These are phyloP conservation scores for Phyllachora maydis DNA, from an alignment of 2,329 filamentous ascomycete genomes.

Conservation along the genomic window DNA sequence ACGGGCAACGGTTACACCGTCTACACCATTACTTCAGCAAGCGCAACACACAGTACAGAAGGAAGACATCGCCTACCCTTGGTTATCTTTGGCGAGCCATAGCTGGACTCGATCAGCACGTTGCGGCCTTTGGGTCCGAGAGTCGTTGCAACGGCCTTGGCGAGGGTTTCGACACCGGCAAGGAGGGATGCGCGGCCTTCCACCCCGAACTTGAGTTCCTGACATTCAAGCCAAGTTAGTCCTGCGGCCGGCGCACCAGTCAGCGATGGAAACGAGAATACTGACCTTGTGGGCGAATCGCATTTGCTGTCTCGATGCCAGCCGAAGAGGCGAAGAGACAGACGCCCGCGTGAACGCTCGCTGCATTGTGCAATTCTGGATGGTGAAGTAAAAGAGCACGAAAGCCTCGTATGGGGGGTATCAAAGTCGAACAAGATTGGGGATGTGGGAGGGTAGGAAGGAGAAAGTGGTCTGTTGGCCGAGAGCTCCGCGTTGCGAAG, in stretches of 20 bases:
- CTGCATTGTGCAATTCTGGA: slow-evolving; percentile 88
- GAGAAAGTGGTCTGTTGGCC: too few relatives aligned
- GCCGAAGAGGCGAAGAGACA: slow-evolving; percentile 47
- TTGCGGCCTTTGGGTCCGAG: slow-evolving; percentile 96
- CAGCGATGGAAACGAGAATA: too few relatives aligned
- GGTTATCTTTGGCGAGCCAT: slow-evolving; percentile 97
- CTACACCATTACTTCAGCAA: slow-evolving; percentile 17
- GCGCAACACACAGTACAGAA: too few relatives aligned
- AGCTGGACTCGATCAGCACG: slow-evolving; percentile 95
- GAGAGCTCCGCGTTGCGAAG: too few relatives aligned
- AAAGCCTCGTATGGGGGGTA: too few relatives aligned
- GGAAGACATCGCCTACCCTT: slow-evolving; percentile 46
- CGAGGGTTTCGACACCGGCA: slow-evolving; percentile 88
- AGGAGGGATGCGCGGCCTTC: slow-evolving; percentile 79
- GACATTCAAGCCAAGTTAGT: too few relatives aligned
- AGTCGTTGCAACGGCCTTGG: slow-evolving; percentile 88
- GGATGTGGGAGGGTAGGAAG: slow-evolving; percentile 2
- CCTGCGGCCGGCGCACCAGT: too few relatives aligned
- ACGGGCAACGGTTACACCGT: slow-evolving; percentile 77
- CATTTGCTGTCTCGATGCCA: slow-evolving; percentile 74
- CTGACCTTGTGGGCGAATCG: slow-evolving; percentile 98
- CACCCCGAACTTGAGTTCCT: slow-evolving; percentile 97
- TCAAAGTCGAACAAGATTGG: slow-evolving; percentile 10
- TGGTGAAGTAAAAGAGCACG: too few relatives aligned
- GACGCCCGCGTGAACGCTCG: slow-evolving; percentile 77